These are phyloP conservation scores for Rhodosporidiobolus odoratus DNA, from an alignment of 768 basidiomycete species.

Conservation along the genomic window DNA sequence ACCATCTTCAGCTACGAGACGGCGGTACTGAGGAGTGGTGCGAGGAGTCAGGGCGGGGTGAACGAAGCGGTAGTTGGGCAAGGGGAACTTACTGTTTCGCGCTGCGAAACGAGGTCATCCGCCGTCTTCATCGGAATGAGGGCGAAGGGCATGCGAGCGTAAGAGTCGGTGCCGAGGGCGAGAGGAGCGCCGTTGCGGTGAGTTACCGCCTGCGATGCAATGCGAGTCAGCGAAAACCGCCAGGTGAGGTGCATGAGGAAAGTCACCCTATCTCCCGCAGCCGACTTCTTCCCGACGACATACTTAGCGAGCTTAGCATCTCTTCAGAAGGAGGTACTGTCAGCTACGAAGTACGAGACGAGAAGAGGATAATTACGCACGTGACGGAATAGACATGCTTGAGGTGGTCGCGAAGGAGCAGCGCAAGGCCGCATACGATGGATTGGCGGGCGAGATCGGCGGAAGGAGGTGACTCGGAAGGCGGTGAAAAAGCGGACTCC, in stretches of 20 bases:
- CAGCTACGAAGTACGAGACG: background rate
- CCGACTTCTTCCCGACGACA: constrained; percentile 78
- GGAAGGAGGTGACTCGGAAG: background rate
- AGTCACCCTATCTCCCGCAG: constrained; percentile 67
- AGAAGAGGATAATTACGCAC: constrained; percentile 43
- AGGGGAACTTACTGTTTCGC: constrained; percentile 55
- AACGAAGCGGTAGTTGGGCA: background rate
- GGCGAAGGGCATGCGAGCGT: constrained; percentile 70
- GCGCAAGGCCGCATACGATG: constrained; percentile 72
- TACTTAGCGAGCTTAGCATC: constrained; percentile 86
- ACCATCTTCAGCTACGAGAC: constrained; percentile 31
- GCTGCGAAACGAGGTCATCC: constrained; percentile 61
- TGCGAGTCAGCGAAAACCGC: background rate
- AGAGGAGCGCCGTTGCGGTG: constrained; percentile 48
- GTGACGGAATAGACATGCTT: constrained; percentile 76
- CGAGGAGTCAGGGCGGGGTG: background rate
- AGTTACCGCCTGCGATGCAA: constrained; percentile 45
- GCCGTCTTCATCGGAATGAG: constrained; percentile 57
- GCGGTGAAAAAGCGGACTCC: background rate
- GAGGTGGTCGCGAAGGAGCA: constrained; percentile 80
- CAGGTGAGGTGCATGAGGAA: background rate
- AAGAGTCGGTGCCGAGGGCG: constrained; percentile 47
- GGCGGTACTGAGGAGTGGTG: constrained; percentile 56
- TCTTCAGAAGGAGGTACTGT: background rate
- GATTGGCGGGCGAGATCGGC: constrained; percentile 50